Base-by-base conservation (phyloP, 352 stramenopile species). In the Globisporangium camurandrum region DNA sequence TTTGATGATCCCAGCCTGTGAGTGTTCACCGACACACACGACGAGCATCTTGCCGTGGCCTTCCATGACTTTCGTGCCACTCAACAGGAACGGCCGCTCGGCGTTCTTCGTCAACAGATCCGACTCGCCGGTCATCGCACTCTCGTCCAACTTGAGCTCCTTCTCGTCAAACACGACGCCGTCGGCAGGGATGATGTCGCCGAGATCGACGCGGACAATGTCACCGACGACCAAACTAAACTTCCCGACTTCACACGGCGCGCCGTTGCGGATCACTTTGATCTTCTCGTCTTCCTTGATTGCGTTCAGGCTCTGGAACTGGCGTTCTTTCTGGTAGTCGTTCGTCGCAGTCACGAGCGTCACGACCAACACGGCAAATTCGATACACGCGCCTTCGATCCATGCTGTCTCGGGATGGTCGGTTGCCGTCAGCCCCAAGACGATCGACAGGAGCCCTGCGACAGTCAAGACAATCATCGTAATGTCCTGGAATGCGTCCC, bases 11-110 rank as follows among this genome's bases (percentile, higher is more conserved):
- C 91, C 90, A 49, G 88, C 92, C 51, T 97, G 86, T 27, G 71
- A 95, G 61, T 96, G 59, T 36, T 84, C 81, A 20, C 94, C 93
- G 16, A 98, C 92, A 24, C 88, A 93, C 28, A 95, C 75, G 8
- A 96, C 88, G 27, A 98, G 68, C 74, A 97, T 96, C 51, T 84
- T 79, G 34, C 72, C 88, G 3, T 86, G 70, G n/a, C 94, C 94
- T 46, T 92, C 83, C 61, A 93, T 94, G 14, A 96, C 79, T 28
- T 91, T 93, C 31, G 90, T 97, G 33, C 89, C 92, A 8, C 83
- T 96, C 9, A 97, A 67, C 24, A 98, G 55, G 54, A 97, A 95
- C 5, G 86, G 84, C 54, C 91, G 78, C 16, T 84, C 69, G 5
- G 46, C 47, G 46, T 64, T 73, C 71, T 96, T 97, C 16, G 61